Percentiles rank a stretch among this genome's conserved stretches.
Evolutionary conservation across 2,329 filamentous ascomycete genomes (phyloP).

Genomic region (Aureobasidium melanogenum): DNA sequence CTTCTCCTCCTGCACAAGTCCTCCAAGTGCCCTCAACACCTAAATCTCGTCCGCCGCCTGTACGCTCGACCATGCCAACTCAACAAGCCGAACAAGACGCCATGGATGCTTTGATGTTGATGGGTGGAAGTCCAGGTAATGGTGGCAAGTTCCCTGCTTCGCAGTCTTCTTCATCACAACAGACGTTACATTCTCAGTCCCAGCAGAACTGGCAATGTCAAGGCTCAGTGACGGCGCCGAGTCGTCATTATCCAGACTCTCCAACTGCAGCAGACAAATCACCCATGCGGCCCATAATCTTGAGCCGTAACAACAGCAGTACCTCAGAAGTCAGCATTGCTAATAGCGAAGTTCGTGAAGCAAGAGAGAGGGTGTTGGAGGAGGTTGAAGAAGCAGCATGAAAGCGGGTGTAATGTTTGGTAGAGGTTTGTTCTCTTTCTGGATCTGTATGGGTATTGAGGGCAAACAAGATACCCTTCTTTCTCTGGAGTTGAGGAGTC

Average conservation of each 20-base stretch:
- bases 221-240: background rate
- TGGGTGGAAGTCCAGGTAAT: slow-evolving; percentile 42
- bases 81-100: slow-evolving; percentile 67
- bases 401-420: background rate
- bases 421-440: background rate
- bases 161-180: background rate
- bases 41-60: slow-evolving; percentile 34
- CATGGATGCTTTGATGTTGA: slow-evolving; percentile 69
- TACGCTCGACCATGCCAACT: slow-evolving; percentile 61
- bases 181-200: background rate
- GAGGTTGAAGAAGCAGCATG: slow-evolving; percentile 8
- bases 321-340: slow-evolving; percentile 2
- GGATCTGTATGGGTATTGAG: background rate
- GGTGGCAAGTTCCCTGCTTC: background rate
- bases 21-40: slow-evolving; percentile 28
- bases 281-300: background rate
- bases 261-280: background rate
- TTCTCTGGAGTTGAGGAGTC: background rate
- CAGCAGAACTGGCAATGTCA: background rate
- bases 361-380: slow-evolving; percentile 3
- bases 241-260: background rate
- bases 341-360: background rate
- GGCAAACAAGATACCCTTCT: slow-evolving; percentile 8
- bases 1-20: slow-evolving; percentile 17
- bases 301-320: slow-evolving; percentile 2